phyloP scores from a whole-genome alignment of 495 filamentous ascomycete species.

The Jackrogersella multiformis region DNA sequence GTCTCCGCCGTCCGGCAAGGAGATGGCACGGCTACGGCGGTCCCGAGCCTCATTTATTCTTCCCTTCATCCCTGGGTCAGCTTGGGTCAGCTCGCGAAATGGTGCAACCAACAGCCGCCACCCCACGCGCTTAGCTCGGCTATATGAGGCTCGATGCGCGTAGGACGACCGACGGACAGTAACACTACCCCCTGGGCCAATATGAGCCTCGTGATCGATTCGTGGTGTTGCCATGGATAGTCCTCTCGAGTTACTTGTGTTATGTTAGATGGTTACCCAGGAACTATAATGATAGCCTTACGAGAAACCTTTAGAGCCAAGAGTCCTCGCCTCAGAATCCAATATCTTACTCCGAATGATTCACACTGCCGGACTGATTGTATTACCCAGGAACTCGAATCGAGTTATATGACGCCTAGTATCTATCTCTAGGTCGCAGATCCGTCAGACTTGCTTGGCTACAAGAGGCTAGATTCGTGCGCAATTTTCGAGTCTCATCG shows the following conservation, averaged over 20 bases:
- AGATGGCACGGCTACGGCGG: conserved; percentile 21
- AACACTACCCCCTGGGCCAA: background rate
- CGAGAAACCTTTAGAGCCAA: conserved; percentile 2
- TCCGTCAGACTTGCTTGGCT: conserved; percentile 7
- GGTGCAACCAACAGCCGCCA: conserved; percentile 20
- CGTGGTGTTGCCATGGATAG: conserved; percentile 15
- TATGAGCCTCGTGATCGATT: conserved; percentile 26
- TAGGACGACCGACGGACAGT: conserved; percentile 12
- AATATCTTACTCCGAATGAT: conserved; percentile 3
- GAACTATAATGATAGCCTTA: conserved; percentile 14
- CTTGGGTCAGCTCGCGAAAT: conserved; percentile 3
- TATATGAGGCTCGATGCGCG: conserved; percentile 27
- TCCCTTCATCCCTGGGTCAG: conserved; percentile 15
- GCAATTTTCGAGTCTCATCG: conserved; percentile 24
- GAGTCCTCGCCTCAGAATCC: background rate
- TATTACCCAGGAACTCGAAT: conserved; percentile 12
- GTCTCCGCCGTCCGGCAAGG: background rate
- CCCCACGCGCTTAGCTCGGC: conserved; percentile 37
- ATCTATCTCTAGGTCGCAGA: background rate
- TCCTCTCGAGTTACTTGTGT: background rate
- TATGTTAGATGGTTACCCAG: conserved; percentile 8
- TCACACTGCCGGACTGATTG: background rate
- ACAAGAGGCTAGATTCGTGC: conserved; percentile 21
- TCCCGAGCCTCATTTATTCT: conserved; percentile 1
- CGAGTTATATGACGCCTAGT: conserved; percentile 14